phyloP scores from a whole-genome alignment of 371 early-diverging fungal species.

The Mortierella sp. region DNA sequence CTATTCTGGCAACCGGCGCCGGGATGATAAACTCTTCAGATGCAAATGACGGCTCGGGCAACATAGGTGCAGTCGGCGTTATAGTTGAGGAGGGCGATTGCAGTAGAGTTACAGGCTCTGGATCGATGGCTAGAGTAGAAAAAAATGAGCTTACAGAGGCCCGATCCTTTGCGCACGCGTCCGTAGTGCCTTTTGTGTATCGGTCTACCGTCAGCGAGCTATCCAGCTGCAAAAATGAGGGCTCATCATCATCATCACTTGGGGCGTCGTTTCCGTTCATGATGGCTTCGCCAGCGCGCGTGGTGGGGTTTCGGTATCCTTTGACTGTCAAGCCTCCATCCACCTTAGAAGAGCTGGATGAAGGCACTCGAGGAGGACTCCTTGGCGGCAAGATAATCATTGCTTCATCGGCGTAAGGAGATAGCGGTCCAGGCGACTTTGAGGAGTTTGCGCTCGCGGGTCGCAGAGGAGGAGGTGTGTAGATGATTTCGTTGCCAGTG shows the following conservation, averaged over 20 bases:
- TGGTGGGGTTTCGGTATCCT: neutral
- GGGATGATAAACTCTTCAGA: conserved; percentile 44
- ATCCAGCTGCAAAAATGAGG: conserved; percentile 29
- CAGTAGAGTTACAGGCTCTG: conserved; percentile 16
- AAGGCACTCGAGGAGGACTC: conserved; percentile 13
- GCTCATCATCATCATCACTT: conserved; percentile 25
- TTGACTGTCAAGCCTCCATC: neutral
- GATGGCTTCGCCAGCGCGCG: neutral
- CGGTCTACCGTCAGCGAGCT: conserved; percentile 26
- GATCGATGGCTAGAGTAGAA: conserved; percentile 32
- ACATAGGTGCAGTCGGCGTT: neutral
- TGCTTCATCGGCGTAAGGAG: conserved; percentile 46
- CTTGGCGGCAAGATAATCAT: conserved; percentile 31
- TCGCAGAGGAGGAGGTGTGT: conserved; percentile 45
- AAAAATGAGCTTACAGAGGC: conserved; percentile 49
- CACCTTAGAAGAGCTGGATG: neutral
- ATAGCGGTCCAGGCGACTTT: neutral
- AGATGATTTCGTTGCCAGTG: conserved; percentile 16
- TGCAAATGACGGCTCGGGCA: conserved; percentile 16
- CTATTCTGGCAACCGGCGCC: conserved; percentile 33
- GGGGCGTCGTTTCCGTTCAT: neutral
- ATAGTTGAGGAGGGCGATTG: neutral
- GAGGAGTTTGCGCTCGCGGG: conserved; percentile 8
- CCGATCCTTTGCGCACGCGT: conserved; percentile 24
- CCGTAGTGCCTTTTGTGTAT: conserved; percentile 4